phyloP scores from a whole-genome alignment of 2,329 filamentous ascomycete genomes.

The Verticillium dahliae region DNA sequence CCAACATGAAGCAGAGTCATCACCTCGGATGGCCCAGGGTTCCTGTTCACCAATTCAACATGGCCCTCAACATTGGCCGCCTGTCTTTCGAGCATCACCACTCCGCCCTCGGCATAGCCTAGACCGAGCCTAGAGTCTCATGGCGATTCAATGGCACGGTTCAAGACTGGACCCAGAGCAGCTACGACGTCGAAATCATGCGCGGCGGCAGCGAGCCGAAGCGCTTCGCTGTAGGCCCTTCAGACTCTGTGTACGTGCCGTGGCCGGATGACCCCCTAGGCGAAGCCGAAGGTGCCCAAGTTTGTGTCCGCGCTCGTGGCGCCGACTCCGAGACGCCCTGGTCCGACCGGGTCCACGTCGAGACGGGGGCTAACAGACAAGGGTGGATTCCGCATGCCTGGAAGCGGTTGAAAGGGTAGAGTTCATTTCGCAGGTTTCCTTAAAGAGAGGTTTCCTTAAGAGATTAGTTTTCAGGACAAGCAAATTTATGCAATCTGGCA shows the following conservation, averaged over 20 bases:
- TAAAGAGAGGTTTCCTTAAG: too few species aligned
- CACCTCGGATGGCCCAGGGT: not conserved
- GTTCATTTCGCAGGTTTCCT: too few species aligned
- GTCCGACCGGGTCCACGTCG: slow-evolving; percentile 23
- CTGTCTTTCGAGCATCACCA: slow-evolving; percentile 36
- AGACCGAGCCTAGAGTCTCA: slow-evolving; percentile 35
- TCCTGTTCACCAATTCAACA: slow-evolving; percentile 6
- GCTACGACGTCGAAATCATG: slow-evolving; percentile 36
- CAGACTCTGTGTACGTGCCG: slow-evolving; percentile 31
- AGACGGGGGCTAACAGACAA: slow-evolving; percentile 18
- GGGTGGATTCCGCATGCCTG: too few species aligned
- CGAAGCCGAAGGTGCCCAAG: slow-evolving; percentile 21
- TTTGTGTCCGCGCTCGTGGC: slow-evolving; percentile 27
- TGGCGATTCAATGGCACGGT: slow-evolving; percentile 35
- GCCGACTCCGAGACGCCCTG: slow-evolving; percentile 16
- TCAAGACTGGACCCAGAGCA: slow-evolving; percentile 32
- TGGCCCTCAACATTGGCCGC: slow-evolving; percentile 30
- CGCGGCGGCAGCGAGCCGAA: slow-evolving; percentile 8
- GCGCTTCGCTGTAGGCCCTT: slow-evolving; percentile 22
- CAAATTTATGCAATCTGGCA: too few species aligned
- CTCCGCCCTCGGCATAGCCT: slow-evolving; percentile 34
- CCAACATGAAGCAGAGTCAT: not conserved
- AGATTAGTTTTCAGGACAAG: too few species aligned
- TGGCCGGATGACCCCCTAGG: slow-evolving; percentile 32
- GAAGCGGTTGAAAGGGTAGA: too few species aligned